Evolutionary conservation across 768 basidiomycete genomes (phyloP).

Genomic region (Termitomyces sp.): DNA sequence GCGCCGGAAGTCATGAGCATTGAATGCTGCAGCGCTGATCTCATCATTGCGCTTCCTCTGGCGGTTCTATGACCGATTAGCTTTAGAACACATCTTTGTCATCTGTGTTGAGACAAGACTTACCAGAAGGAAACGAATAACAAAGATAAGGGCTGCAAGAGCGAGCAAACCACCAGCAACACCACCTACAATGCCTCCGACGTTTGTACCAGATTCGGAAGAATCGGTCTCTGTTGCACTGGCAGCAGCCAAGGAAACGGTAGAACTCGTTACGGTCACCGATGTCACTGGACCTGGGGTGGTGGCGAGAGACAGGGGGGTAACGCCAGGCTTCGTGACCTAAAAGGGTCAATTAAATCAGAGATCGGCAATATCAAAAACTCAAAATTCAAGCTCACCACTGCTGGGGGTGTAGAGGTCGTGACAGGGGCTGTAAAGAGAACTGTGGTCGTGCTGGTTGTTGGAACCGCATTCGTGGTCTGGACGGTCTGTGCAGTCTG

Average conservation of each 20-base stretch:
- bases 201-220: conserved; percentile 15
- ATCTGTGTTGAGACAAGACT: conserved; percentile 12
- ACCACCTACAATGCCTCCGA: conserved; percentile 33
- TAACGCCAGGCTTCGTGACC: conserved; percentile 2
- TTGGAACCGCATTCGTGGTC: conserved; percentile 1
- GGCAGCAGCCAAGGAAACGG: conserved; percentile 12
- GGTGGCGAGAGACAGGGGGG: neutral
- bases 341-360: neutral
- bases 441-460: neutral
- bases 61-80: conserved; percentile 20
- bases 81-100: neutral
- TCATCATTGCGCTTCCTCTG: conserved; percentile 38
- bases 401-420: neutral
- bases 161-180: conserved; percentile 43
- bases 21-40: conserved; percentile 40
- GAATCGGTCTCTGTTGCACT: conserved; percentile 13
- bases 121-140: conserved; percentile 44
- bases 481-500: no score
- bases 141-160: conserved; percentile 33
- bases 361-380: neutral
- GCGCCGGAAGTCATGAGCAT: conserved; percentile 54
- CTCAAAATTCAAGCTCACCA: neutral
- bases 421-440: neutral
- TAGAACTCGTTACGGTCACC: neutral
- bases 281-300: neutral